Base-by-base conservation (phyloP, 2,329 filamentous ascomycete species). In the Pseudogymnoascus sp. region DNA sequence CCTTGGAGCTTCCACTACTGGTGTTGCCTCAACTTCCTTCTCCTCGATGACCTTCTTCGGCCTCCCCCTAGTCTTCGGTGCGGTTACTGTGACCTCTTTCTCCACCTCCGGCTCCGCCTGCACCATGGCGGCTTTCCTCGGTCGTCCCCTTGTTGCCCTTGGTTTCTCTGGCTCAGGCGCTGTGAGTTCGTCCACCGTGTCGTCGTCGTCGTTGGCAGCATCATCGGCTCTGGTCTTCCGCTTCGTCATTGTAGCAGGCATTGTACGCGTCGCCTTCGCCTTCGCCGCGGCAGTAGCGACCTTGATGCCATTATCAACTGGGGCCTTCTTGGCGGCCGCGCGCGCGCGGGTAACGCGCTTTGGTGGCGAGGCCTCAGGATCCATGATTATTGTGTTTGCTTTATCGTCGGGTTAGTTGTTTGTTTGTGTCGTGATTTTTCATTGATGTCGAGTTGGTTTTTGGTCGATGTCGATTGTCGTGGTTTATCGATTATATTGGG, bases 181-280 rank as follows among this genome's bases (percentile, higher is more conserved):
- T 63, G 65, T 59, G 64, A 30, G 28, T 39, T 65, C 61, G 12
- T 74, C 73, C 70, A 74, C 63, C 59, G 71, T 63, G 39, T 70
- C 64, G 57, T 72, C 66, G 60, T 72, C 74, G n/a, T 80, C 77
- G 50, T 81, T 77, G 14, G 81, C 78, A 14, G 71, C 70, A 41
- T 84, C 82, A 57, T 85, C 81, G 12, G 77, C 70, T 62, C 80
- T 76, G 32, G 77, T 78, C 74, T 86, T 87, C 64, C 84, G 74
- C 70, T 82, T 82, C 28, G 72, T 71, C 1, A 66, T 63, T 16
- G 72, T 67, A n/a, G 70, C 63, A 32, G 69, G 64, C 57, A 63
- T 64, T 58, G 66, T 47, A 41, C 65, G 65, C 59, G 68, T 70
- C 18, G 75, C 72, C 68, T 76, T 72, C 16, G 69, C 67, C 64